phyloP scores from a whole-genome alignment of 306 rosid genomes.

The Vigna unguiculata region DNA sequence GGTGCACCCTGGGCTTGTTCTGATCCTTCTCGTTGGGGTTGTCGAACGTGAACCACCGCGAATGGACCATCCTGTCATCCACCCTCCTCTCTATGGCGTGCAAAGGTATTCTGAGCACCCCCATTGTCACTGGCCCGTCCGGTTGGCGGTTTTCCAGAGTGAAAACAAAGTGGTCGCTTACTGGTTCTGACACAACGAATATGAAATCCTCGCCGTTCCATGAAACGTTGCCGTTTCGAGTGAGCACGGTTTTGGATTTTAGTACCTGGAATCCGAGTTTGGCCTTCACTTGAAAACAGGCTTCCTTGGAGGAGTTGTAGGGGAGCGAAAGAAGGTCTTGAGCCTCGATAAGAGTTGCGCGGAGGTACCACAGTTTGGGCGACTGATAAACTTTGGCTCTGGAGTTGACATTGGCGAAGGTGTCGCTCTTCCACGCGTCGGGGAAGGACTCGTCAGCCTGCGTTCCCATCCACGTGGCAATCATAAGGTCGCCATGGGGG shows the following conservation, averaged over 20 bases:
- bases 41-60: conserved; percentile 75
- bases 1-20: conserved; percentile 52
- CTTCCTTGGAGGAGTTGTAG: conserved; percentile 44
- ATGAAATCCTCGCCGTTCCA: conserved; percentile 85
- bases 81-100: conserved; percentile 69
- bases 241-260: conserved; percentile 49
- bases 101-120: conserved; percentile 60
- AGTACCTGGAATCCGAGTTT: conserved; percentile 74
- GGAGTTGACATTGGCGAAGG: conserved; percentile 46
- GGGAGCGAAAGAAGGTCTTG: conserved; percentile 60
- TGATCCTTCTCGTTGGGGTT: conserved; percentile 34
- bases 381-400: conserved; percentile 78
- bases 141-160: conserved; percentile 63
- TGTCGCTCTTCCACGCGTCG: conserved; percentile 83
- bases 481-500: conserved; percentile 74
- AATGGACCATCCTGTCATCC: conserved; percentile 71
- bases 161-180: conserved; percentile 55
- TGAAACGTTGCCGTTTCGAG: conserved; percentile 52
- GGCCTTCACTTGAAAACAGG: conserved; percentile 61
- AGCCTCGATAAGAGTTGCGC: conserved; percentile 78
- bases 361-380: conserved; percentile 89
- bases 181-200: conserved; percentile 83
- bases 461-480: conserved; percentile 93
- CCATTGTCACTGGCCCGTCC: conserved; percentile 46
- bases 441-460: conserved; percentile 88